These are phyloP conservation scores for Diplosphaera chodatii DNA, from an alignment of 139 green algal species.

Conservation along the genomic window DNA sequence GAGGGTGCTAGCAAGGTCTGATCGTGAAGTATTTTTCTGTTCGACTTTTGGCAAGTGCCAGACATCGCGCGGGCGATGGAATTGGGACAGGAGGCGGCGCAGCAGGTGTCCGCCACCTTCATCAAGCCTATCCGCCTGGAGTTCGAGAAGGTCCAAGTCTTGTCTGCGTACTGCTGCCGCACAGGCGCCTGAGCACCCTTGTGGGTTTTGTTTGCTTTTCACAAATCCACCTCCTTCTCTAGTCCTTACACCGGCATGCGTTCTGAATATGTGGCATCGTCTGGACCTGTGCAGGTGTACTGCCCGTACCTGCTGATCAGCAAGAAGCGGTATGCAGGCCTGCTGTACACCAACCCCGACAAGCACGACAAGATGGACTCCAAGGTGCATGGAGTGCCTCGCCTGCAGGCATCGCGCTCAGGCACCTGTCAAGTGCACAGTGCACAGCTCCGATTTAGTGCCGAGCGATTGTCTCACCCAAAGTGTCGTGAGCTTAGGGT, in stretches of 20 bases:
- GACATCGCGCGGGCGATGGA: slow-evolving; percentile 80
- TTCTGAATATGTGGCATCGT: too few relatives aligned
- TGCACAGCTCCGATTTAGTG: not conserved
- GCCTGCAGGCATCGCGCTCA: too few relatives aligned
- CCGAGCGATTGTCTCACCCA: too few relatives aligned
- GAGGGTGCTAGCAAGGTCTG: too few relatives aligned
- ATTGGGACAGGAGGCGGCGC: slow-evolving; percentile 83
- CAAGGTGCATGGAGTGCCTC: slow-evolving; percentile 53
- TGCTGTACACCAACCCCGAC: slow-evolving; percentile 93
- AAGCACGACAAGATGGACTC: slow-evolving; percentile 96
- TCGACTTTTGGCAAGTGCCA: slow-evolving; percentile 52
- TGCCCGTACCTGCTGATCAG: slow-evolving; percentile 98
- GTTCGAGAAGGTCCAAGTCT: slow-evolving; percentile 89
- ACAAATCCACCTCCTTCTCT: too few relatives aligned
- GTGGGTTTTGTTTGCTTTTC: too few relatives aligned
- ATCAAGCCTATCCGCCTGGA: slow-evolving; percentile 92
- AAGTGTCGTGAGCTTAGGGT: too few relatives aligned
- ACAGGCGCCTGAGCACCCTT: too few relatives aligned
- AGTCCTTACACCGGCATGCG: too few relatives aligned
- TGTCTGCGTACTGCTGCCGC: not conserved
- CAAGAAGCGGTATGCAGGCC: slow-evolving; percentile 98
- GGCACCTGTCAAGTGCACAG: too few relatives aligned
- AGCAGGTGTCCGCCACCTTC: slow-evolving; percentile 83
- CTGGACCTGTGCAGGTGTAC: slow-evolving; percentile 83
- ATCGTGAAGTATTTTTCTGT: too few relatives aligned